Base-by-base conservation (phyloP, 2,329 filamentous ascomycete genomes). In the Microcyclosporella mali region DNA sequence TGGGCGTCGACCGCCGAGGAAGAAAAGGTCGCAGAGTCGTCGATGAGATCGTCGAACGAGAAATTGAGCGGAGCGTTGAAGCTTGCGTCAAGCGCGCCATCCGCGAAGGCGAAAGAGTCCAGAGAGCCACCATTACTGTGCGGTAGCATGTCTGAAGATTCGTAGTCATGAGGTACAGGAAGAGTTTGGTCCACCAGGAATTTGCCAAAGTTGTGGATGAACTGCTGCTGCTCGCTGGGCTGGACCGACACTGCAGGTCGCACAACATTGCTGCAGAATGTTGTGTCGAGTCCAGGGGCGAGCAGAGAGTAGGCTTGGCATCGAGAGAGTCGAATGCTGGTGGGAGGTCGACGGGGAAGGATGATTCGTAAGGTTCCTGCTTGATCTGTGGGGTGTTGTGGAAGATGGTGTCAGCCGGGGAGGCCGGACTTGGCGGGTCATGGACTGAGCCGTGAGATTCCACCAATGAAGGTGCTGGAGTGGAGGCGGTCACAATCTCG, bases 251-350 rank as follows among this genome's bases (percentile, higher is more conserved):
- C 92, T 85, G 92, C 92, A 94, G 92, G 92, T 95, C 92, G 70
- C 84, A 97, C 92, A 97, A 95, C 90, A 95, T 84, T 89, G 79
- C 92, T 78, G 92, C 92, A 97, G 92, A 89, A 95, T 94, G 89
- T 95, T 95, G 92, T 95, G 89, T 92, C 92, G 80, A 73, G 78
- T 94, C 87, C 81, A 85, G 77, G 71, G 83, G 78, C 72, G 71
- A 66, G 66, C 68, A 66, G 63, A 68, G 51, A 46, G 51, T 46
- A 40, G 50, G 43, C 59, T 68, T 65, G 43, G 57, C 52, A 54
- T 66, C 66, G 47, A 57, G 44, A 46, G 37, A 47, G 6, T 60
- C 53, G 44, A 57, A 55, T 33, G 48, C 46, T 38, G 58, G 57
- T 47, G 54, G 42, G 46, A 51, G 39, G 40, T 47, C 37, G 45